Base-by-base conservation (phyloP, 108 stramenopile genomes). In the Mayamaea pseudoterrestris region DNA sequence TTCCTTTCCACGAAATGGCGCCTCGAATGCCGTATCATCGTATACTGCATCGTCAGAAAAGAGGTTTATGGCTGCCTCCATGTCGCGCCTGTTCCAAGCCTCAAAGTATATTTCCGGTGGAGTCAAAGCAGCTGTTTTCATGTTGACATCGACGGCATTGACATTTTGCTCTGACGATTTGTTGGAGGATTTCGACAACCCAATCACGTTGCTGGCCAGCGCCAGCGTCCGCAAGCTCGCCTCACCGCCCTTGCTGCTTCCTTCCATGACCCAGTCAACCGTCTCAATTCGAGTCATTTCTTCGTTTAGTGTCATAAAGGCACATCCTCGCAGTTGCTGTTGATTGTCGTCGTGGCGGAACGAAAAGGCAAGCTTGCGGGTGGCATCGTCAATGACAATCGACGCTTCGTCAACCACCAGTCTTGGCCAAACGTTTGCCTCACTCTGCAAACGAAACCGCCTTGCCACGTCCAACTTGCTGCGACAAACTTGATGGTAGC, bases 1-100 rank as follows among this genome's bases (percentile, higher is more conserved):
- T 3, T 60, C 68, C 14, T 63, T 65, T 0, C 78, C 80, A 9
- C 1, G 3, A 50, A 90, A 78, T 18, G 72, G 66, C 22, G 47
- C 34, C 22, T 65, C 66, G 47, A 67, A 67, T 2, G 56, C 61
- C 21, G 71, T 63, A 53, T 70, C 67, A 48, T 82, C 72, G 55
- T 85, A 90, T 36, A 76, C 63, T 13, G 74, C 48, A 28, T 63
- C 65, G 47, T 78, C 71, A 2, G 64, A 41, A 57, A 85, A 90
- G 3, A 63, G 31, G 27, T 64, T 42, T 9, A 58, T 46, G 11
- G 83, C 88, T 16, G 14, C 32, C n/a, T 45, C 50, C 68, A 84
- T 82, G 56, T 83, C 77, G 14, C 83, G 75, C 16, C 59, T 35
- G 47, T 83, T 90, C 88, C 88, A 90, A 41, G 76, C 73, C n/a